Evolutionary conservation across 2,329 filamentous ascomycete genomes (phyloP).

Genomic region (Aureobasidium sp.): DNA sequence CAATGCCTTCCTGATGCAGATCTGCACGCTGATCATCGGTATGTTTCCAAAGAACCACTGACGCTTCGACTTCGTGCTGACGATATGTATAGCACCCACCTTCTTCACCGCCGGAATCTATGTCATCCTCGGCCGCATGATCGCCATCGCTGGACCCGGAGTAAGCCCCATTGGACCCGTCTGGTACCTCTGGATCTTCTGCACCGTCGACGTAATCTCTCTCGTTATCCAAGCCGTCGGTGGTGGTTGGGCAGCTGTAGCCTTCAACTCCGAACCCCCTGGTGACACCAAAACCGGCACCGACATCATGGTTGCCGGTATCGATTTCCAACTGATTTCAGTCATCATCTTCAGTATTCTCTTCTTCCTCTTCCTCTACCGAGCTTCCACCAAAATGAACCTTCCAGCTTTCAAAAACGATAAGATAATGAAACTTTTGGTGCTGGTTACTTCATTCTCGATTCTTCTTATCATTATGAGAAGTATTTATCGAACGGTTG

Average conservation of each 20-base stretch:
- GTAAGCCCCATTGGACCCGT: slow-evolving; percentile 17
- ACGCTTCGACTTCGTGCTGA: not conserved
- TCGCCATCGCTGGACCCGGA: slow-evolving; percentile 38
- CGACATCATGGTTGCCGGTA: slow-evolving; percentile 57
- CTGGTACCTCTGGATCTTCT: slow-evolving; percentile 39
- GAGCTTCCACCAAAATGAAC: not conserved
- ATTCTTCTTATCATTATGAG: slow-evolving; percentile 49
- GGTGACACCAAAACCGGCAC: slow-evolving; percentile 34
- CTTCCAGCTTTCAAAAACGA: slow-evolving; percentile 7
- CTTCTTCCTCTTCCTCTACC: slow-evolving; percentile 18
- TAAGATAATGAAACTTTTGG: slow-evolving; percentile 21
- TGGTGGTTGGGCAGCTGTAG: slow-evolving; percentile 32
- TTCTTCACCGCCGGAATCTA: slow-evolving; percentile 59
- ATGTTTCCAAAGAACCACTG: too few relatives aligned
- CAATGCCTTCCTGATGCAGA: slow-evolving; percentile 36
- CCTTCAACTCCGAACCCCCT: slow-evolving; percentile 22
- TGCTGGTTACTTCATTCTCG: not conserved
- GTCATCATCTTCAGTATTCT: slow-evolving; percentile 47
- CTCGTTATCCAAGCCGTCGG: slow-evolving; percentile 54
- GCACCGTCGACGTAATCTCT: slow-evolving; percentile 54
- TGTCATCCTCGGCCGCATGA: slow-evolving; percentile 51
- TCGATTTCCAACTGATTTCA: slow-evolving; percentile 53
- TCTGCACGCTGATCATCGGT: slow-evolving; percentile 15
- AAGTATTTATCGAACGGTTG: slow-evolving; percentile 56
- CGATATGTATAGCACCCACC: slow-evolving; percentile 40